These are phyloP conservation scores for Choanephora cucurbitarum DNA, from an alignment of 371 early-diverging fungal species.

Conservation along the genomic window DNA sequence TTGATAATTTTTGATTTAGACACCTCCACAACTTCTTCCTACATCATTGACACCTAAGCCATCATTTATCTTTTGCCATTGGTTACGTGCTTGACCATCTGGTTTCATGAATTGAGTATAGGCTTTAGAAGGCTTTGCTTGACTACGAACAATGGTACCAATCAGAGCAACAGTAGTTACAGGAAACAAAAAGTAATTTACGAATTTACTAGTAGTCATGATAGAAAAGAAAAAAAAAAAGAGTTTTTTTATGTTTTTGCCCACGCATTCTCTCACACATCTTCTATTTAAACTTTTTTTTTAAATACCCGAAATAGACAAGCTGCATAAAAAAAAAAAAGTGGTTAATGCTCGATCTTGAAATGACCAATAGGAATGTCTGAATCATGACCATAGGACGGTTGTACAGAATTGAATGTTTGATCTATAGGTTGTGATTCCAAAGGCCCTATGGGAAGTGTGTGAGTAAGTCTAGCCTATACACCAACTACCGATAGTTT, in stretches of 20 bases:
- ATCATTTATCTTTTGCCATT: conserved; percentile 46
- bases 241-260: not conserved
- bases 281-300: too few relatives aligned
- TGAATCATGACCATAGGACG: conserved; percentile 6
- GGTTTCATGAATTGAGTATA: conserved; percentile 36
- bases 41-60: conserved; percentile 52
- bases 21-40: conserved; percentile 50
- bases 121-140: conserved; percentile 42
- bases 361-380: conserved; percentile 15
- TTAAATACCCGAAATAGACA: not conserved
- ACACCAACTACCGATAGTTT: too few relatives aligned
- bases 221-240: not conserved
- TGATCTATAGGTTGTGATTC: not conserved
- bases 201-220: conserved; percentile 22
- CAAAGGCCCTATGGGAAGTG: too few relatives aligned
- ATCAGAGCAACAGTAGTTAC: conserved; percentile 35
- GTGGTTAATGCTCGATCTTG: not conserved
- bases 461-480: too few relatives aligned
- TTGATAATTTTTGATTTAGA: too few relatives aligned
- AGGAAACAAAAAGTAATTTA: conserved; percentile 35
- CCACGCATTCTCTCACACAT: not conserved
- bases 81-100: conserved; percentile 27
- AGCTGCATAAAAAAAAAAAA: not conserved
- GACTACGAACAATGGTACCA: conserved; percentile 41
- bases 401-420: not conserved